Base-by-base conservation (phyloP, 306 rosid species). In the Gastrolobium bilobum region DNA sequence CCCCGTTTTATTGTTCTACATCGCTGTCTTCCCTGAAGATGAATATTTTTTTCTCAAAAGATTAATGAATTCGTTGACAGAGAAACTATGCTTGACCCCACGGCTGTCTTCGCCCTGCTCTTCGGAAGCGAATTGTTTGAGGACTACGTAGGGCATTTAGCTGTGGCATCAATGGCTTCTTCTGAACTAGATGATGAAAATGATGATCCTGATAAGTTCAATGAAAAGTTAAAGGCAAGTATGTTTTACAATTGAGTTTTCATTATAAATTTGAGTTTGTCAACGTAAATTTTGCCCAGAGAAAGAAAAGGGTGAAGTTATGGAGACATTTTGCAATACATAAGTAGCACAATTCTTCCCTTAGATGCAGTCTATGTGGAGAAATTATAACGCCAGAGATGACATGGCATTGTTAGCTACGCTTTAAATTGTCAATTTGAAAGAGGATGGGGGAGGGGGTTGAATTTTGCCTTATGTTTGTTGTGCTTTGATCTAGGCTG, bases 71-170 rank as follows among this genome's bases (percentile, higher is more conserved):
- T 72, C 67, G 56, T 69, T 76, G 76, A 14, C 87, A 95, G 99
- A 89, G 98, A 93, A 72, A 84, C 91, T 68, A 90, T 93, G 97
- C 90, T 95, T 81, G 99, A 95, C 33, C 97, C 99, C 7, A 90
- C 79, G 67, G 94, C 98, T 51, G 94, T 95, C 56, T 95, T 95
- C 68, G 90, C 98, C 34, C 87, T 91, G 76, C 91, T 91, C 67
- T 93, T 95, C 71, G 98, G 99, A 78, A 93, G 97, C 80, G 98
- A 93, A 83, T 73, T 91, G 81, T 95, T 95, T 81, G 99, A 95
- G 86, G 94, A 93, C 82, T 95, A 95, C 54, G 51, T 90, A 47
- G 98, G 99, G 70, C 98, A 93, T 86, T 77, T 93, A 72, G 94
- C 97, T 62, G 97, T 93, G 61, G 94, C 98, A 73, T 90, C 99